Evolutionary conservation across 768 basidiomycete species (phyloP).

Genomic region (Lactarius vividus): DNA sequence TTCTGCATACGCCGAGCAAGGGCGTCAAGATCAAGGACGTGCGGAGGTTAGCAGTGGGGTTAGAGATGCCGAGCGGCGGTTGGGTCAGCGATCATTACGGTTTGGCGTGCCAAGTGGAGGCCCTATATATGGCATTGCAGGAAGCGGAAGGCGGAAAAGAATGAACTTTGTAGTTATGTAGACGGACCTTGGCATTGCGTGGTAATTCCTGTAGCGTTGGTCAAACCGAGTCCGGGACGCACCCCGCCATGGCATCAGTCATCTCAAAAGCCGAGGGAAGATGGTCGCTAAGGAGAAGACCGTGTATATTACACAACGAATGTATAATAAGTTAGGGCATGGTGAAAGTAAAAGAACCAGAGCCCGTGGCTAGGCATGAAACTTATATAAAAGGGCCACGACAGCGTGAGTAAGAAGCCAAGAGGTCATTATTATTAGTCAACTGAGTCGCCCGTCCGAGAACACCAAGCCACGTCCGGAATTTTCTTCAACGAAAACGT

Average conservation of each 20-base stretch:
- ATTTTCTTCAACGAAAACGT: neutral
- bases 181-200: neutral
- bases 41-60: slow-evolving; percentile 52
- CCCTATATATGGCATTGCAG: slow-evolving; percentile 12
- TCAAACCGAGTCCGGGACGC: neutral
- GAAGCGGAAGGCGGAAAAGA: neutral
- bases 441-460: neutral
- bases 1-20: slow-evolving; percentile 53
- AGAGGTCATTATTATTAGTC: neutral
- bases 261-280: neutral
- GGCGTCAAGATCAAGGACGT: slow-evolving; percentile 54
- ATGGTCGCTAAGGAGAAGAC: neutral
- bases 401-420: neutral
- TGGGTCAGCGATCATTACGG: slow-evolving; percentile 75
- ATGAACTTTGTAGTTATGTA: neutral
- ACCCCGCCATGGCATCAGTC: neutral
- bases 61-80: slow-evolving; percentile 40
- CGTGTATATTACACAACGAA: neutral
- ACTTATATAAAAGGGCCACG: neutral
- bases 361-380: neutral
- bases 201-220: neutral
- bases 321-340: neutral
- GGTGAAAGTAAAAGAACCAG: neutral
- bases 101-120: slow-evolving; percentile 42
- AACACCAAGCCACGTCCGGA: neutral